Percentiles rank a stretch among this genome's conserved stretches.
Evolutionary conservation across 2,329 filamentous ascomycete genomes (phyloP).

Genomic region (Bimuria novae-zelandiae): DNA sequence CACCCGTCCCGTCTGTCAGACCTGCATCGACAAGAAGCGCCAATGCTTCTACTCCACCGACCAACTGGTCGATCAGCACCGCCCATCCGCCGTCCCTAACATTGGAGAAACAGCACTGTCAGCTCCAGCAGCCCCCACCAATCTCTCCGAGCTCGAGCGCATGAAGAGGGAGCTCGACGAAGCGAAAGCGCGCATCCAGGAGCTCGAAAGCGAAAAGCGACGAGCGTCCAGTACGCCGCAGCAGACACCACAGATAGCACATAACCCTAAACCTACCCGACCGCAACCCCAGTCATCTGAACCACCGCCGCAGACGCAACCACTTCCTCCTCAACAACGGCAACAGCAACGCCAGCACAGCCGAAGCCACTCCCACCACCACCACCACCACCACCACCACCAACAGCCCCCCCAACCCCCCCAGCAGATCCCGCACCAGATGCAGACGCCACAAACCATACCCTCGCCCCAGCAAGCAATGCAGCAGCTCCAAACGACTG

Average conservation of each 20-base stretch:
- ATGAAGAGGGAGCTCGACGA: slow-evolving; percentile 44
- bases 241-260: slow-evolving; percentile 28
- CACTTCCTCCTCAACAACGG: background rate
- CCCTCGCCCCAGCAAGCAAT: slow-evolving; percentile 8
- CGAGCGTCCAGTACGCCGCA: slow-evolving; percentile 32
- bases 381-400: slow-evolving; percentile 17
- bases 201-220: slow-evolving; percentile 38
- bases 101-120: slow-evolving; percentile 21
- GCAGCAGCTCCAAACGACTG: slow-evolving; percentile 27
- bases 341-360: slow-evolving; percentile 14
- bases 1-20: slow-evolving; percentile 38
- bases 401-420: slow-evolving; percentile 9
- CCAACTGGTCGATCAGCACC: slow-evolving; percentile 21
- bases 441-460: slow-evolving; percentile 19
- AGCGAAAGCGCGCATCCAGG: slow-evolving; percentile 41
- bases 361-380: slow-evolving; percentile 14
- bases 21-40: slow-evolving; percentile 42
- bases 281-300: slow-evolving; percentile 21
- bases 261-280: background rate
- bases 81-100: slow-evolving; percentile 15
- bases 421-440: slow-evolving; percentile 6
- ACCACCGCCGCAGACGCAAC: slow-evolving; percentile 8
- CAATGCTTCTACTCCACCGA: slow-evolving; percentile 39
- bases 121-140: slow-evolving; percentile 23
- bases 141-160: slow-evolving; percentile 38